Percentiles rank a stretch among this genome's conserved stretches.
Evolutionary conservation across 768 basidiomycete species (phyloP).

Genomic region (Tylopilus plumbeoviolaceoides): DNA sequence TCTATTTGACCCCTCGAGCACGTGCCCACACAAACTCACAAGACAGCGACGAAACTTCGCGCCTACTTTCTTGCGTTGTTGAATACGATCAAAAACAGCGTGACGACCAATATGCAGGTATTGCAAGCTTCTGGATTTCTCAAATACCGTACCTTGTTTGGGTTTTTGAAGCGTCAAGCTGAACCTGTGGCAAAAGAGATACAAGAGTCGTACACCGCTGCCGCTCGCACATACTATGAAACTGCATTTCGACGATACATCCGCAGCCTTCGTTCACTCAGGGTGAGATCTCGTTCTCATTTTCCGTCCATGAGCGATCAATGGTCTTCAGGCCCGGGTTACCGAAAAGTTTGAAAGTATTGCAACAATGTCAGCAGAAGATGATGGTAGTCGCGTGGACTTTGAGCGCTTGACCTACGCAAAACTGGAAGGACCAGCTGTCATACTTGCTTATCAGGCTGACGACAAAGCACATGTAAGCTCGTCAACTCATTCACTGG

Average conservation of each 20-base stretch:
- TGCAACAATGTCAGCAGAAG: conserved; percentile 41
- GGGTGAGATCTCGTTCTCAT: conserved; percentile 40
- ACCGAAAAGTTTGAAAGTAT: conserved; percentile 70
- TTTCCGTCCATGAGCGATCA: neutral
- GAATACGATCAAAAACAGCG: conserved; percentile 74
- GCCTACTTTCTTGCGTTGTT: conserved; percentile 81
- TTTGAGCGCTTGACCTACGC: conserved; percentile 59
- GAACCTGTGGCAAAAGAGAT: conserved; percentile 80
- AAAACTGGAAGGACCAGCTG: conserved; percentile 74
- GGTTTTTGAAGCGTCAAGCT: conserved; percentile 82
- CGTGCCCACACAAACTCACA: conserved; percentile 2
- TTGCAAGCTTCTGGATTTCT: conserved; percentile 84
- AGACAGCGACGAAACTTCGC: conserved; percentile 90
- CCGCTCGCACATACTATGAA: conserved; percentile 90
- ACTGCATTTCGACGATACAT: conserved; percentile 91
- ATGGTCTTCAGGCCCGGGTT: conserved; percentile 50
- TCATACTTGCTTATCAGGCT: conserved; percentile 82
- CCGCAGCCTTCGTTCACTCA: conserved; percentile 74
- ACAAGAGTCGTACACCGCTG: conserved; percentile 78
- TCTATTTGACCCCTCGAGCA: neutral
- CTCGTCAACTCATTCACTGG: conserved; percentile 4
- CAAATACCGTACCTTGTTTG: conserved; percentile 78
- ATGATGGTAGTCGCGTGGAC: conserved; percentile 39
- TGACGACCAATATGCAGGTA: conserved; percentile 90
- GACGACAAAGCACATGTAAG: conserved; percentile 85